Evolutionary conservation across 139 green algal species (phyloP).

Genomic region (Tetraselmis chui): DNA sequence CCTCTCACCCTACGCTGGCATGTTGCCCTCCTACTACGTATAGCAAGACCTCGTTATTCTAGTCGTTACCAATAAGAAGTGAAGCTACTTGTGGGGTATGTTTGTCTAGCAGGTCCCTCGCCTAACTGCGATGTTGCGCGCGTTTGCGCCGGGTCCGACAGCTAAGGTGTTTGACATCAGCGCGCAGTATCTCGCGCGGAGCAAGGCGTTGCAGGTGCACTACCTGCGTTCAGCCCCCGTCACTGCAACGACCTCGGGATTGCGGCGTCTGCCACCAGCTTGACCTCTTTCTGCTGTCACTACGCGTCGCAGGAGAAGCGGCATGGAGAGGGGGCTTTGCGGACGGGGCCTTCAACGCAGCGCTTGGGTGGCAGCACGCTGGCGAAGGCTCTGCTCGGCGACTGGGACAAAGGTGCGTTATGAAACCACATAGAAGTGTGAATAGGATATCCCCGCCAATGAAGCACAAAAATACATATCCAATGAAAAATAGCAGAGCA

Average conservation of each 20-base stretch:
- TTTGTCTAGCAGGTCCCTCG: constrained; percentile 14
- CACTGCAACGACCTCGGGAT: not conserved
- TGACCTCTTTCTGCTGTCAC: constrained; percentile 7
- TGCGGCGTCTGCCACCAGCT: not conserved
- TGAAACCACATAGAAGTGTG: no score
- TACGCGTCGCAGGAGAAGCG: not conserved
- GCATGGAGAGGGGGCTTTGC: not conserved
- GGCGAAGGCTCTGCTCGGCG: not conserved
- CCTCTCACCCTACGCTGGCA: not conserved
- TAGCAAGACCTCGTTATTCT: not conserved
- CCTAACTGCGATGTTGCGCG: constrained; percentile 40
- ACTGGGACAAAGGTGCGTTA: not conserved
- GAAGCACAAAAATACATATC: not conserved
- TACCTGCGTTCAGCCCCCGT: not conserved
- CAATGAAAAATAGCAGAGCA: not conserved
- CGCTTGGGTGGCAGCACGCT: not conserved
- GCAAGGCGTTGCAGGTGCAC: constrained; percentile 10
- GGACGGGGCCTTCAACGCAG: not conserved
- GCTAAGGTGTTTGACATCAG: constrained; percentile 19
- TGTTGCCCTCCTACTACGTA: not conserved
- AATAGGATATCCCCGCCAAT: no score
- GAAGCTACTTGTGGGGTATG: no score
- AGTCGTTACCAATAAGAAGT: no score
- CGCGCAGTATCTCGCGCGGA: constrained; percentile 24
- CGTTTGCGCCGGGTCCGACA: constrained; percentile 18